These are phyloP conservation scores for Trypanosoma rangeli DNA, from an alignment of 208 protist species.

Conservation along the genomic window DNA sequence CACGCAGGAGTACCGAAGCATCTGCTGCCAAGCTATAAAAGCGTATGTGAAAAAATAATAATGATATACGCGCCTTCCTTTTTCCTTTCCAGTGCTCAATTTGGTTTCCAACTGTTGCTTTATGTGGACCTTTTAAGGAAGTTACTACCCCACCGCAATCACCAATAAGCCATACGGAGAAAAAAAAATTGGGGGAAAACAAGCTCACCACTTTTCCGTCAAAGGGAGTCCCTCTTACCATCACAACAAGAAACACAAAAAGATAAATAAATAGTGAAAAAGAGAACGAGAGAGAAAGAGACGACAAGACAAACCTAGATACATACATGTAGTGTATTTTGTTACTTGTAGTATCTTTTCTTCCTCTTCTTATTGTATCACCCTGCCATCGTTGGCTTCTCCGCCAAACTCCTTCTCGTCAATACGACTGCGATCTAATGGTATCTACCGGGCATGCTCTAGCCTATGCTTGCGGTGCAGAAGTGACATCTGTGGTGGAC, in stretches of 20 bases:
- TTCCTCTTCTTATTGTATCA: not conserved
- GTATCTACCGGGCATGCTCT: not conserved
- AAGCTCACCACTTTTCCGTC: not conserved
- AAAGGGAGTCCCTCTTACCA: not conserved
- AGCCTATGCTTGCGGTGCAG: not conserved
- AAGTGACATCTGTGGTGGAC: not conserved
- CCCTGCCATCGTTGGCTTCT: not conserved
- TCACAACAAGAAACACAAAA: not conserved
- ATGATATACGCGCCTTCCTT: not conserved
- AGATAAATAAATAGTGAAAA: not conserved
- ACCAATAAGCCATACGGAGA: too few relatives aligned
- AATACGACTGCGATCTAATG: not conserved
- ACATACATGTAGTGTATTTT: not conserved
- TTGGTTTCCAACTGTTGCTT: too few relatives aligned
- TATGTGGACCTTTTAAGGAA: too few relatives aligned
- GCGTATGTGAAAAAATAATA: not conserved
- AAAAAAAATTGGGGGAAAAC: too few relatives aligned
- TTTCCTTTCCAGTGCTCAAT: too few relatives aligned
- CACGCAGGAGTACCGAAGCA: conserved; percentile 15
- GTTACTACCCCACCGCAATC: too few relatives aligned
- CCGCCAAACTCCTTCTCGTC: not conserved
- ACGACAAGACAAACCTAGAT: not conserved
- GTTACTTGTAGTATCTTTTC: not conserved
- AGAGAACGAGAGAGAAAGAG: not conserved
- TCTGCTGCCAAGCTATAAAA: not conserved